Conservation (phyloP, 176 grass and related monocot species). For the Lolium perenne region DNA sequence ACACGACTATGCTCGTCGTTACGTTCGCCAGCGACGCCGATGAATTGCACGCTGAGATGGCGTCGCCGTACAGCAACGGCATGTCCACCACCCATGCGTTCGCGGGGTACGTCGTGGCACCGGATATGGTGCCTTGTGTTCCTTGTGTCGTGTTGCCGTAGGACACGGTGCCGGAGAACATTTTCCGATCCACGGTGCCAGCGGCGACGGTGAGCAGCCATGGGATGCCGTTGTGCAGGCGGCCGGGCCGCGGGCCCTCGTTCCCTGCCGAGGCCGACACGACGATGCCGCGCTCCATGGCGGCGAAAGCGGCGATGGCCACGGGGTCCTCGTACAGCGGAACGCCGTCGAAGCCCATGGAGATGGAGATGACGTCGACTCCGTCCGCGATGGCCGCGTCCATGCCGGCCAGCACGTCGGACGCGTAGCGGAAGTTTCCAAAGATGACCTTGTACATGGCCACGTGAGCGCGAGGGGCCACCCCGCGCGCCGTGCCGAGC, state of each 20-base stretch:
- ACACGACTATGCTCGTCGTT: constrained; percentile 45
- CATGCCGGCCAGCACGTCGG: constrained; percentile 66
- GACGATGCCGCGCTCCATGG: constrained; percentile 55
- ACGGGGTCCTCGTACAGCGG: constrained; percentile 64
- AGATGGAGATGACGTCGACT: constrained; percentile 75
- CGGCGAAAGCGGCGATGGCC: constrained; percentile 56
- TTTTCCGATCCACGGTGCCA: constrained; percentile 56
- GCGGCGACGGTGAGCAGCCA: constrained; percentile 72
- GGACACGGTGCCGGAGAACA: constrained; percentile 42
- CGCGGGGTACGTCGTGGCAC: constrained; percentile 47
- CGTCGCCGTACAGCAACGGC: constrained; percentile 47
- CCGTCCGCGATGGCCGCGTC: constrained; percentile 69
- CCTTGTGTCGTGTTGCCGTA: constrained; percentile 42
- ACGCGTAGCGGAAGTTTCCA: constrained; percentile 42
- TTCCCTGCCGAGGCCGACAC: constrained; percentile 57
- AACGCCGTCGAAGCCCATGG: constrained; percentile 42
- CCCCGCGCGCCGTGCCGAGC: constrained; percentile 52
- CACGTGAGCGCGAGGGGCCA: constrained; percentile 59
- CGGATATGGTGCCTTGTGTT: constrained; percentile 25
- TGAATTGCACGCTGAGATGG: constrained; percentile 49
- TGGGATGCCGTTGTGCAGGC: constrained; percentile 64
- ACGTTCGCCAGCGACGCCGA: constrained; percentile 1
- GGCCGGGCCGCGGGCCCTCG: not conserved
- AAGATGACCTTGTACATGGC: constrained; percentile 81
- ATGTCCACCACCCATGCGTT: constrained; percentile 49